Evolutionary conservation across 495 filamentous ascomycete species (phyloP).

Genomic region (Aspergillus steynii): DNA sequence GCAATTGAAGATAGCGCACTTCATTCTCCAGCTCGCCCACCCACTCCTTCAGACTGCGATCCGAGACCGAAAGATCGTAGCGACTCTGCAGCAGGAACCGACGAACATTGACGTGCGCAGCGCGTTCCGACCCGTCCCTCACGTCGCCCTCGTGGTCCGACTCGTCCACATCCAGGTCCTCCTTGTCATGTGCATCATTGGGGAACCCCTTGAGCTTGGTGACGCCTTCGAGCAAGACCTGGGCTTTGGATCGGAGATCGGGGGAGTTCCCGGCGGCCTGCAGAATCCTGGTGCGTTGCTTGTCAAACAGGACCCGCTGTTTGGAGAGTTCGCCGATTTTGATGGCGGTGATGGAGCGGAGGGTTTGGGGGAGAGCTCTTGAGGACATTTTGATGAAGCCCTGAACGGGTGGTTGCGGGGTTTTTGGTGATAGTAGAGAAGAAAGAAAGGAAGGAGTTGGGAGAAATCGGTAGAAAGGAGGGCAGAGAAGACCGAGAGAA

Average conservation of each 20-base stretch:
- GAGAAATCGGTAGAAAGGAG: neutral
- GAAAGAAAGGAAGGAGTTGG: neutral
- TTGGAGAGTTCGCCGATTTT: constrained; percentile 65
- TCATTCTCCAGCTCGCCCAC: constrained; percentile 50
- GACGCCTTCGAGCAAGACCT: constrained; percentile 39
- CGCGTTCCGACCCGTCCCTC: constrained; percentile 22
- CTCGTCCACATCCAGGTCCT: constrained; percentile 33
- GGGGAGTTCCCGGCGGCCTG: constrained; percentile 25
- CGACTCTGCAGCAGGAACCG: constrained; percentile 58
- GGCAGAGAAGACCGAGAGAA: neutral
- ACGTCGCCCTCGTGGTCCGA: constrained; percentile 12
- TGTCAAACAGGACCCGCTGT: constrained; percentile 54
- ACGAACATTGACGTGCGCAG: constrained; percentile 38
- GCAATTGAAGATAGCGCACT: constrained; percentile 51
- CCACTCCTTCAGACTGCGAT: constrained; percentile 46
- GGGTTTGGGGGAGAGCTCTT: constrained; percentile 55
- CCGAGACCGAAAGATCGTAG: constrained; percentile 57
- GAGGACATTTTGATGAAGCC: constrained; percentile 28
- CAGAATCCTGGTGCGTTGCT: constrained; percentile 34
- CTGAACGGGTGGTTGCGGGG: neutral
- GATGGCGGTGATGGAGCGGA: constrained; percentile 64
- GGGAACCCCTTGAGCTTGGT: constrained; percentile 38
- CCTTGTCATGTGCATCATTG: constrained; percentile 37
- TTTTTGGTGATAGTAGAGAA: too few relatives aligned
- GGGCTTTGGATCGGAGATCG: constrained; percentile 32